Evolutionary conservation across 257 asterid species (phyloP), one percentile per base, ranked within the genome.

Genomic region (Solanum paucissectum): DNA sequence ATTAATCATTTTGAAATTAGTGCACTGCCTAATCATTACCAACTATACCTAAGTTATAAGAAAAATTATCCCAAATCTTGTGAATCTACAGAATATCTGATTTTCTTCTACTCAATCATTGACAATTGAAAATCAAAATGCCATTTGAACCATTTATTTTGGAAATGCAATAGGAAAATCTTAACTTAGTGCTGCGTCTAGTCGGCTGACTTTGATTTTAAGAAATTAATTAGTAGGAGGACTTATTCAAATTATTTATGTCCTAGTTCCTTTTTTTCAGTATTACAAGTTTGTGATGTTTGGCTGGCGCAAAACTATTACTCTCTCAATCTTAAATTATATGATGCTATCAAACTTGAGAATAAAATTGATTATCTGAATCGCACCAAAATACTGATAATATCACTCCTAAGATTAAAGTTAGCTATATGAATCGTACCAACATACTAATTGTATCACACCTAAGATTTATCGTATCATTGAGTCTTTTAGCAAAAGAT

Each of bases 21-120:
- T 93, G 92, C 85, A 83, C 38, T 71, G 66, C 88, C 89, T 87
- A 90, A 91, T 92, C 93, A 91, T 91, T 88, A 90, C 90, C 92
- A 71, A 91, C 91, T 62, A 84, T 83, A 62, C 9, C 85, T 8
- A 81, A 81, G 29, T 16, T 81, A 29, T 9, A 81, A 8, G 33
- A 16, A 13, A 27, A 44, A 9, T 27, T 7, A 81, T 81, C 40
- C 40, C 42, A 34, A 29, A 81, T 81, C 85, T 29, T 81, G 18
- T 46, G 68, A 81, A 81, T 81, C 37, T 74, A 64, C 62, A 83
- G 90, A 64, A 86, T 83, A 83, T 21, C 33, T n/a, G 83, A 79
- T 89, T 89, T 86, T 72, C 69, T 76, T 83, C 9, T 16, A 40
- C 18, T 87, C 23, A 83, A 74, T 88, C 49, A 82, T 75, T 42